Percentiles rank a stretch among this genome's conserved stretches.
Conservation (phyloP, 768 basidiomycete species). For the Mycena rosella region DNA sequence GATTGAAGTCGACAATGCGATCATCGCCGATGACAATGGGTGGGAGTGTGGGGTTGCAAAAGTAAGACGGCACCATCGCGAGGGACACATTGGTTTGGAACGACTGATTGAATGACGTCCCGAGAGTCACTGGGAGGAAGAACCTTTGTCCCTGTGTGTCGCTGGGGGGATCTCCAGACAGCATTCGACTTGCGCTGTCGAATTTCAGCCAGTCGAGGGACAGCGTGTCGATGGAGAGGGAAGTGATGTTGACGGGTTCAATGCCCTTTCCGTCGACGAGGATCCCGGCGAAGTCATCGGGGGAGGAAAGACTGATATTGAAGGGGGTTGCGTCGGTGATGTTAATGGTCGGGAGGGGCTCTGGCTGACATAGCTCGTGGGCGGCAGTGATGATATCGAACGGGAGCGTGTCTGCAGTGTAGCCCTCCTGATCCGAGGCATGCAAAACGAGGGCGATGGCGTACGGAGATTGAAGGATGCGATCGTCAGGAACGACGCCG, state of each 20-base stretch:
- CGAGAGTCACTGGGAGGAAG: slow-evolving; percentile 71
- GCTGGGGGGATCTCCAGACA: slow-evolving; percentile 75
- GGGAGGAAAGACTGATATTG: slow-evolving; percentile 63
- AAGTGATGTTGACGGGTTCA: slow-evolving; percentile 68
- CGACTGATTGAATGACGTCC: slow-evolving; percentile 75
- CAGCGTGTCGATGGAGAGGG: slow-evolving; percentile 70
- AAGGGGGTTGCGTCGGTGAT: slow-evolving; percentile 70
- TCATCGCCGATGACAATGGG: slow-evolving; percentile 67
- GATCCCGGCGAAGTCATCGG: slow-evolving; percentile 73
- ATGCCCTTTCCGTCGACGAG: slow-evolving; percentile 72
- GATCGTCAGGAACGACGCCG: slow-evolving; percentile 75
- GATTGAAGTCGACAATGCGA: slow-evolving; percentile 62
- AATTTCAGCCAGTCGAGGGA: slow-evolving; percentile 73
- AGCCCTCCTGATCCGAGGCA: slow-evolving; percentile 82
- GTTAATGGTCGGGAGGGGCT: slow-evolving; percentile 74
- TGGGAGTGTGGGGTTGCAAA: slow-evolving; percentile 69
- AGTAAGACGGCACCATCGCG: slow-evolving; percentile 79
- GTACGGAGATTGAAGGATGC: slow-evolving; percentile 52
- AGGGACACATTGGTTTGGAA: slow-evolving; percentile 74
- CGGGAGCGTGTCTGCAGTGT: slow-evolving; percentile 66
- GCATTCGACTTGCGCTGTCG: slow-evolving; percentile 63
- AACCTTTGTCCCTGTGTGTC: slow-evolving; percentile 49
- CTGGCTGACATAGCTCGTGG: slow-evolving; percentile 72
- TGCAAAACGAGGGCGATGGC: slow-evolving; percentile 68
- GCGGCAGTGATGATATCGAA: slow-evolving; percentile 78